Evolutionary conservation across 2,329 filamentous ascomycete genomes (phyloP), one percentile per base, ranked within the genome.

Genomic region (Phaeosphaeria sp.): DNA sequence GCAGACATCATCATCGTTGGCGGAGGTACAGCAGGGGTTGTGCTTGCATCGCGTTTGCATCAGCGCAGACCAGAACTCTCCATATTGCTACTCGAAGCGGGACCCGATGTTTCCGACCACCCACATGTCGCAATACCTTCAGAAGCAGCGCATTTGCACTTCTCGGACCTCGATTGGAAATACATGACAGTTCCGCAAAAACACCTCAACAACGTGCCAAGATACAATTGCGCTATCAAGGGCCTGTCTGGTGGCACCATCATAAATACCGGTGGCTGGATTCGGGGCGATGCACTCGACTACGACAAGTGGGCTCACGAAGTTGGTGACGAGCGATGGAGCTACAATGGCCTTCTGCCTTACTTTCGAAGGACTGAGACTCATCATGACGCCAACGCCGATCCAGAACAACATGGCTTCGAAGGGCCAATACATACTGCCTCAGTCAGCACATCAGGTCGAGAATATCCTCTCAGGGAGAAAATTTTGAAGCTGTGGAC

Each of bases 41-140:
- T 70, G 13, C 55, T 75, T 6, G 69, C 72, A 52, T 72, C 76
- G 50, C 71, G 71, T 21, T 63, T 77, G 3, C 60, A 68, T 17
- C 27, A 72, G 36, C 53, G 51, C 2, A 48, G 53, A 6, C 63
- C 66, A 1, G 30, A 50, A 0, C 48, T 70, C 1, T 58, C 53
- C 1, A 70, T 77, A n/a, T 41, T 69, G 3, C 48, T 78, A 2
- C 59, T 76, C 13, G 76, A 78, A 58, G 71, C 72, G n/a, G 76
- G 74, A 0, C 54, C 66, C 0, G 66, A 77, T 49, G 64, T 58
- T 0, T 54, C 51, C 15, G 51, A 48, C 43, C 59, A 70, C 18
- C 51, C 65, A 1, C 54, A 67, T 23, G 55, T 67, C 5, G 25
- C 22, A 10, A 59, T 42, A 13, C 70, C 65, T 3, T 55, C 60